These are phyloP conservation scores for Canavalia ensiformis DNA, from an alignment of 306 rosid genomes.

Conservation along the genomic window DNA sequence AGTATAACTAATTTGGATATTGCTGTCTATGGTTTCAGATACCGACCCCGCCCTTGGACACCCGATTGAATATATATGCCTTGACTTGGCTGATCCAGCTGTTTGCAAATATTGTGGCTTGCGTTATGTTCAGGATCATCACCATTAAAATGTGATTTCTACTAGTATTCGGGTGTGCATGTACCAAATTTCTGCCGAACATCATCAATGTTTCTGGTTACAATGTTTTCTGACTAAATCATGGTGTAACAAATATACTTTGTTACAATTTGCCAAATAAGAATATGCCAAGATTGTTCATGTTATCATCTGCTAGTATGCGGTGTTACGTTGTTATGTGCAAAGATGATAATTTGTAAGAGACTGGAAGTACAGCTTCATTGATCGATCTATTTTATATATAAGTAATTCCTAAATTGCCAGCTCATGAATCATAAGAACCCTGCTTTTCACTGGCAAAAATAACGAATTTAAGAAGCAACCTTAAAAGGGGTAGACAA, in stretches of 20 bases:
- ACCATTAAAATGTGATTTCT: conserved; percentile 59
- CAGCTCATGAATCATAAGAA: neutral
- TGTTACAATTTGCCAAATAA: conserved; percentile 61
- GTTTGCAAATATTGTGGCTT: conserved; percentile 95
- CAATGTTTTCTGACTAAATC: conserved; percentile 44
- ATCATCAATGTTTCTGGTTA: conserved; percentile 36
- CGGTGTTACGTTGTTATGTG: conserved; percentile 12
- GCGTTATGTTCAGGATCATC: conserved; percentile 84
- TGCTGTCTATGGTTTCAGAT: conserved; percentile 67
- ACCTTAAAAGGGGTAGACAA: neutral
- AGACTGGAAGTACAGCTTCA: conserved; percentile 16
- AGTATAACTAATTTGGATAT: conserved; percentile 40
- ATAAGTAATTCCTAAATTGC: conserved; percentile 11
- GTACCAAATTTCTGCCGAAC: conserved; percentile 43
- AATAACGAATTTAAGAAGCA: conserved; percentile 5
- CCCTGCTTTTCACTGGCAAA: neutral
- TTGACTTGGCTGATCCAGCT: conserved; percentile 79
- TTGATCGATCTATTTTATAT: conserved; percentile 12
- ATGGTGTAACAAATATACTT: conserved; percentile 46
- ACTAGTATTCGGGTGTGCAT: conserved; percentile 44
- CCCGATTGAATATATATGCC: conserved; percentile 93
- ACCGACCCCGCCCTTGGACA: conserved; percentile 84
- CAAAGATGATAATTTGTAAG: conserved; percentile 30
- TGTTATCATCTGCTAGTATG: conserved; percentile 45
- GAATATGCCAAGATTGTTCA: conserved; percentile 46